Conservation (phyloP, 1,139 yeast genomes). For the Yamadazyma diospyri region DNA sequence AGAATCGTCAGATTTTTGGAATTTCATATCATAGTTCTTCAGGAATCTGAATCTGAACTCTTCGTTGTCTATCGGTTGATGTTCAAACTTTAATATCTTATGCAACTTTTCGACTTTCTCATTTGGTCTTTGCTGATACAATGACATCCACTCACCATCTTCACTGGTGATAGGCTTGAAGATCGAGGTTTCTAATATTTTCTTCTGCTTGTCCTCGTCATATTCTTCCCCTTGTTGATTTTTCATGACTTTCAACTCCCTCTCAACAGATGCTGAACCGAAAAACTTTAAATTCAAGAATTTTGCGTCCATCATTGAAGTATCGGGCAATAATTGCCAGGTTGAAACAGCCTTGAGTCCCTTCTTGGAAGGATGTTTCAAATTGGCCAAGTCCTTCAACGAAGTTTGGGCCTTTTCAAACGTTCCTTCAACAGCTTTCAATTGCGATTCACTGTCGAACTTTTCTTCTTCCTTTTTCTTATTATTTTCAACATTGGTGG, state of each 20-base stretch:
- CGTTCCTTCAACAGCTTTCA: constrained; percentile 69
- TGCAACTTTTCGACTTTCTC: constrained; percentile 30
- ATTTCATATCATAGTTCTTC: constrained; percentile 80
- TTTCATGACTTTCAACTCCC: constrained; percentile 33
- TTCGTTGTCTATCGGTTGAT: constrained; percentile 39
- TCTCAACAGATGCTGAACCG: constrained; percentile 69
- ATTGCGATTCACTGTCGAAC: constrained; percentile 61
- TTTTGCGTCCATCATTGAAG: constrained; percentile 79
- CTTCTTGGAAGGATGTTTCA: constrained; percentile 78
- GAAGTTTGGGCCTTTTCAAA: constrained; percentile 61
- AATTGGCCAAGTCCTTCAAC: constrained; percentile 34
- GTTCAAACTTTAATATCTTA: constrained; percentile 47
- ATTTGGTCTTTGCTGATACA: constrained; percentile 45
- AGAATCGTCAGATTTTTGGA: constrained; percentile 42
- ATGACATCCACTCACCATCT: constrained; percentile 79
- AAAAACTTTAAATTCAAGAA: constrained; percentile 69
- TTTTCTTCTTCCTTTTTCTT: constrained; percentile 15
- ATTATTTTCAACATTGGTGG: constrained; percentile 8
- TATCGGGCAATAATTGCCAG: constrained; percentile 85
- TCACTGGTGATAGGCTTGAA: constrained; percentile 74
- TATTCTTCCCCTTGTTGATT: constrained; percentile 35
- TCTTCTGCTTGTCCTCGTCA: constrained; percentile 38
- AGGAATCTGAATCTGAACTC: constrained; percentile 55
- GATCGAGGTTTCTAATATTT: constrained; percentile 58
- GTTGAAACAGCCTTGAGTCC: constrained; percentile 70